Evolutionary conservation across 495 filamentous ascomycete genomes (phyloP).

Genomic region (Hypoxylon perforatum): DNA sequence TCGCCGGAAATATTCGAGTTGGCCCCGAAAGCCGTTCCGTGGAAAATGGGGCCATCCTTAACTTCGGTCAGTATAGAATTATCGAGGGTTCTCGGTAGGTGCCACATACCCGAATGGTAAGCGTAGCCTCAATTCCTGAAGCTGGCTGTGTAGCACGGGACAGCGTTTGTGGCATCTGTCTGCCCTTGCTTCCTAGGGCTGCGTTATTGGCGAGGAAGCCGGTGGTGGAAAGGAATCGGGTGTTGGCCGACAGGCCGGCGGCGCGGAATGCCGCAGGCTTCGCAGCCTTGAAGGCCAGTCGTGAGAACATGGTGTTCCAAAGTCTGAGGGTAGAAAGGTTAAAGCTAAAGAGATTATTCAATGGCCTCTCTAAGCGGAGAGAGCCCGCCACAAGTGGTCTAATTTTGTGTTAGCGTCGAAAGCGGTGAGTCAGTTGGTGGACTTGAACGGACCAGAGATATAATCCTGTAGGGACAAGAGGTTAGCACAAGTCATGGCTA

Average conservation of each 20-base stretch:
- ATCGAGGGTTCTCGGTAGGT: neutral
- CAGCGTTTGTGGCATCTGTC: conserved; percentile 59
- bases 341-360: conserved; percentile 44
- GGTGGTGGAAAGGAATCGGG: conserved; percentile 66
- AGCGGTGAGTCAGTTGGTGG: conserved; percentile 57
- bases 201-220: conserved; percentile 49
- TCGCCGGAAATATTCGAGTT: conserved; percentile 92
- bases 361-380: conserved; percentile 54
- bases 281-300: conserved; percentile 67
- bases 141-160: conserved; percentile 66
- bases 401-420: conserved; percentile 51
- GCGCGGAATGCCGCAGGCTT: conserved; percentile 56
- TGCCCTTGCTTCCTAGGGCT: conserved; percentile 71
- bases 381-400: conserved; percentile 99
- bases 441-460: conserved; percentile 79
- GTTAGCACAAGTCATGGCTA: conserved; percentile 47
- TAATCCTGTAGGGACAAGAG: conserved; percentile 74
- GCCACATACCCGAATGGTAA: conserved; percentile 83
- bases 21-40: conserved; percentile 91
- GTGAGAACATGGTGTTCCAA: conserved; percentile 72
- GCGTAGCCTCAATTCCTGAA: conserved; percentile 80
- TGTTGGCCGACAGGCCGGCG: conserved; percentile 49
- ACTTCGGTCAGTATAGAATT: conserved; percentile 16
- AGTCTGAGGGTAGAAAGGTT: conserved; percentile 30
- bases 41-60: conserved; percentile 89